Base-by-base conservation (phyloP, 164 flowering plant species). In the Malania oleifera region DNA sequence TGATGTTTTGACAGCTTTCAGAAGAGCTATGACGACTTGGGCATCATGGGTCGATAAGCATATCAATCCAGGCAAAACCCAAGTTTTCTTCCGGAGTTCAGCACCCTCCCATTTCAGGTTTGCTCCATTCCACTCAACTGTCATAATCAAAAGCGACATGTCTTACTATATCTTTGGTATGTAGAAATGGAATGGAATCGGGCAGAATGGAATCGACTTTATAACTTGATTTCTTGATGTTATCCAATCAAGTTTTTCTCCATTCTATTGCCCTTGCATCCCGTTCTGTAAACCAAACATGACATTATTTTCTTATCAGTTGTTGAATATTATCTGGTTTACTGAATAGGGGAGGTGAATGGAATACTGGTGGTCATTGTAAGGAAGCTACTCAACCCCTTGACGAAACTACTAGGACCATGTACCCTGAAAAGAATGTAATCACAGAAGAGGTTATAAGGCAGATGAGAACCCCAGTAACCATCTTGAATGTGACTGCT, bases 351-450 rank as follows among this genome's bases (percentile, higher is more conserved):
- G 98, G 84, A 39, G 98, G 98, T 20, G 74, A 75, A 38, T 93
- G 98, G 98, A 83, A 93, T 55, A 61, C 90, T 2, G 96, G 98
- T 12, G 98, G 98, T 28, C 89, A 82, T 57, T 93, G 98, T 62
- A 57, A 37, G 62, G 96, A 86, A 68, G 95, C 83, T 14, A 73
- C 73, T 54, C 63, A 19, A 26, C 98, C 96, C 46, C 70, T 86
- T 3, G 75, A 77, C n/a, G 64, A 67, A 63, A 75, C 77, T 25
- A 66, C 70, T 38, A 40, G 46, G 31, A 45, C 20, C 40, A 24
- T 24, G 40, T 64, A 69, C 57, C 68, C 82, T 0, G 84, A 82
- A 52, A 93, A 77, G 75, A 82, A 82, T 59, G 12, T 64, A n/a
- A 83, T 91, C 29, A 68, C 69, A 14, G 85, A 80, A 63, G 85